Percentiles rank a stretch among this genome's conserved stretches.
phyloP scores from a whole-genome alignment of 176 grass and related monocot genomes.

The Rhynchospora tenuis region DNA sequence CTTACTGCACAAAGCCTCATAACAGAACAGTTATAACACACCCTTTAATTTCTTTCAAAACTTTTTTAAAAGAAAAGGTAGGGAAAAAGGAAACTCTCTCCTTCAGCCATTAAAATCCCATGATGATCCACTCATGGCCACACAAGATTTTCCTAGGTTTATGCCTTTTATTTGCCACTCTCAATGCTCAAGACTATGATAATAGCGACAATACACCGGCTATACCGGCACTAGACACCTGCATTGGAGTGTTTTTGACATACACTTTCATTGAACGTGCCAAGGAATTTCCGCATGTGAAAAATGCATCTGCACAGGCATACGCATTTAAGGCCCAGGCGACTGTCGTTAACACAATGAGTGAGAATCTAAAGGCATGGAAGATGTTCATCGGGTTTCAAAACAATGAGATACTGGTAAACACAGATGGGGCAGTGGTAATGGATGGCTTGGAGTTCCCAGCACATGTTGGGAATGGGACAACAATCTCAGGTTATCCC shows the following conservation, averaged over 20 bases:
- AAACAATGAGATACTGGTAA: constrained; percentile 75
- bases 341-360: constrained; percentile 69
- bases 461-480: constrained; percentile 56
- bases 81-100: not conserved
- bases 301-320: constrained; percentile 89
- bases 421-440: constrained; percentile 53
- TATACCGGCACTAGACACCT: constrained; percentile 54
- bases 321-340: constrained; percentile 75
- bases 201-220: constrained; percentile 4
- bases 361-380: constrained; percentile 65
- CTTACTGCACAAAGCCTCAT: constrained; percentile 38
- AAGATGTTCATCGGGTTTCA: constrained; percentile 91
- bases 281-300: constrained; percentile 76
- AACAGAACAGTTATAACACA: constrained; percentile 6
- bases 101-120: constrained; percentile 3
- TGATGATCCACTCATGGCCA: constrained; percentile 27
- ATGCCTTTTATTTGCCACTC: not conserved
- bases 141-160: constrained; percentile 1
- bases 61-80: not conserved
- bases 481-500: constrained; percentile 54
- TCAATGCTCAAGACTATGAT: constrained; percentile 47
- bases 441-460: constrained; percentile 55
- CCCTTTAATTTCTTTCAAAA: not conserved
- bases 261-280: constrained; percentile 77
- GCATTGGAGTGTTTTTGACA: constrained; percentile 78